A percentile compares a stretch with the other conserved stretches of the same genome.
These are phyloP conservation scores for Rickenella mellea DNA, from an alignment of 768 basidiomycete genomes.

Conservation along the genomic window DNA sequence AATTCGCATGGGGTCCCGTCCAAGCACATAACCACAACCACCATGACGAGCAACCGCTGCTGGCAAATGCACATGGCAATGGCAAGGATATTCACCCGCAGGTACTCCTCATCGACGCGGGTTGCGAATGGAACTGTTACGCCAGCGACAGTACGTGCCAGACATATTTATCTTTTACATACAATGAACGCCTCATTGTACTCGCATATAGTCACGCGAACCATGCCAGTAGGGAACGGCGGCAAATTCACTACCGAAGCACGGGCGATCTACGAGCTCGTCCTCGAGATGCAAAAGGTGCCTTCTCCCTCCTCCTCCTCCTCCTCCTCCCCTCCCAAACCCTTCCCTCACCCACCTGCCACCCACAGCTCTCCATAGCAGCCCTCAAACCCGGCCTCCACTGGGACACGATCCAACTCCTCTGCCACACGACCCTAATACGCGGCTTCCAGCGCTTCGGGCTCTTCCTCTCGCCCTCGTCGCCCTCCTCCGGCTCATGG, in stretches of 20 bases:
- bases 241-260: slow-evolving; percentile 83
- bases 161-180: not conserved
- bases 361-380: slow-evolving; percentile 52
- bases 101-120: slow-evolving; percentile 88
- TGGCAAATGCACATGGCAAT: slow-evolving; percentile 28
- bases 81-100: slow-evolving; percentile 43
- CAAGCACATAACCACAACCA: slow-evolving; percentile 44
- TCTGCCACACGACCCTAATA: slow-evolving; percentile 77
- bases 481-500: slow-evolving; percentile 40
- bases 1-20: slow-evolving; percentile 79
- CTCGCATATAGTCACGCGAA: slow-evolving; percentile 45
- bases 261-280: slow-evolving; percentile 75
- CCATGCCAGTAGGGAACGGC: slow-evolving; percentile 89
- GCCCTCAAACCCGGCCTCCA: slow-evolving; percentile 68
- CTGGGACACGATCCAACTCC: slow-evolving; percentile 83
- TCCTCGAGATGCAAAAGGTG: slow-evolving; percentile 85
- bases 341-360: not conserved
- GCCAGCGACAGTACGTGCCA: slow-evolving; percentile 46
- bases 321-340: not conserved
- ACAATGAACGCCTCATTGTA: slow-evolving; percentile 18
- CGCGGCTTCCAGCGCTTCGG: slow-evolving; percentile 75
- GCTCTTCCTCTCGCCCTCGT: slow-evolving; percentile 61
- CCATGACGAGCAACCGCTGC: slow-evolving; percentile 25
- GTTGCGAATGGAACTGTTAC: slow-evolving; percentile 78
- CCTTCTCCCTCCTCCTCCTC: slow-evolving; percentile 8